These are phyloP conservation scores for Mycena amicta DNA, from an alignment of 768 basidiomycete species.

Conservation along the genomic window DNA sequence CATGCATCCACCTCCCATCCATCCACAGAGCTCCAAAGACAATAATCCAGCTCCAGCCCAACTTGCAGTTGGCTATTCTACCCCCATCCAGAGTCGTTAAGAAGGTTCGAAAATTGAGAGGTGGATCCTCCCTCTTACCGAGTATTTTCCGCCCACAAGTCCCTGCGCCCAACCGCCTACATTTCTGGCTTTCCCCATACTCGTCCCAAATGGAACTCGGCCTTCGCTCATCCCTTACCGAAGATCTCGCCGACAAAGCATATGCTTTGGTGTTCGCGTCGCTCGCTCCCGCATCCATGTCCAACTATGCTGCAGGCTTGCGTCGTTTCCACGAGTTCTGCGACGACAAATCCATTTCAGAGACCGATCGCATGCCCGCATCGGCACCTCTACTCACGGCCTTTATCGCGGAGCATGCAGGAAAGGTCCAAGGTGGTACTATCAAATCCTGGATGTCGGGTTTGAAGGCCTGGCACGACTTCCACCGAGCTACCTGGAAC, in stretches of 20 bases:
- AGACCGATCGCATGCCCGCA: not conserved
- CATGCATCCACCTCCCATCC: no score
- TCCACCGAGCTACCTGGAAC: slow-evolving; percentile 7
- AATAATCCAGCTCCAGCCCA: no score
- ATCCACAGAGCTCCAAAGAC: no score
- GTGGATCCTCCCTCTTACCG: no score
- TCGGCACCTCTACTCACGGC: slow-evolving; percentile 1
- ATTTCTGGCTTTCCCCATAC: slow-evolving; percentile 1
- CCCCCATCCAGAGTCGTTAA: no score
- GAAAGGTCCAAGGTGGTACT: not conserved
- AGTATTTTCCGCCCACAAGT: slow-evolving; percentile 3
- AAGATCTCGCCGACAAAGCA: not conserved
- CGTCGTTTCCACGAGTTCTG: slow-evolving; percentile 23
- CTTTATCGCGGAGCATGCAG: slow-evolving; percentile 8
- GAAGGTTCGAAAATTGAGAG: no score
- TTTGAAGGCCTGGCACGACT: slow-evolving; percentile 4
- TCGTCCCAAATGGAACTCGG: not conserved
- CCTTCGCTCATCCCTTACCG: not conserved
- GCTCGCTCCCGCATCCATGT: slow-evolving; percentile 7
- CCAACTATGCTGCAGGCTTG: slow-evolving; percentile 27
- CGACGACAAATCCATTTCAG: not conserved
- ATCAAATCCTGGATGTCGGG: slow-evolving; percentile 8
- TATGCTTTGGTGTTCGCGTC: not conserved
- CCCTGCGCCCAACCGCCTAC: not conserved
- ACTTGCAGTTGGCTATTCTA: no score